Base-by-base conservation (phyloP, 441 rosid genomes). In the Flueggea neowawraea region DNA sequence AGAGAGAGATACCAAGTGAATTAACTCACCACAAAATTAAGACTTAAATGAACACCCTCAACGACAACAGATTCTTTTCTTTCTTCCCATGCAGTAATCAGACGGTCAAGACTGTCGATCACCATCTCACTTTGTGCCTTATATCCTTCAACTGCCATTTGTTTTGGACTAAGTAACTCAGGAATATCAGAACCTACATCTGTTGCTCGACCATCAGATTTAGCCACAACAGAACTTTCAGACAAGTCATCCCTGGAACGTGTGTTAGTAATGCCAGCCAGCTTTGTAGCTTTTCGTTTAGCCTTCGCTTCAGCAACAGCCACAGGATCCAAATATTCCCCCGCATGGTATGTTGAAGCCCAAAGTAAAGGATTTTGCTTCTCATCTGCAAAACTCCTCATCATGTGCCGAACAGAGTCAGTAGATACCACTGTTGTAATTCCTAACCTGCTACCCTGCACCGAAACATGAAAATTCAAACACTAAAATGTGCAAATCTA, bases 91-190 rank as follows among this genome's bases (percentile, higher is more conserved):
- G 90, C 82, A 60, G 97, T 91, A 54, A 95, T 89, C 58, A 91
- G 85, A 54, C 97, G 84, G 72, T 95, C 97, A 12, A 95, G 97
- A 75, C 97, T 91, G 57, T 95, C 99, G 16, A 95, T 95, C 15
- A 95, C 99, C 97, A 95, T 95, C 75, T 95, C 99, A 71, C 97
- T 95, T 69, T 91, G 99, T n/a, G 99, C 99, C 76, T 95, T 95
- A 45, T 64, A 95, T 63, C 99, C 99, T 88, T 89, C 95, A 45
- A 91, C 55, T 39, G 97, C 97, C 99, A 95, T 91, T 71, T 86
- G 92, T 76, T 91, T 95, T 22, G 77, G 82, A 69, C 88, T 86
- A 69, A 95, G 70, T 75, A 78, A 58, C 10, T 73, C 91, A 41
- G 80, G 52, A 13, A 66, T n/a, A 31, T 69, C 65, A 36, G 80